Conservation (phyloP, 129 eudicot genomes). For the Flaveria sonorensis region DNA sequence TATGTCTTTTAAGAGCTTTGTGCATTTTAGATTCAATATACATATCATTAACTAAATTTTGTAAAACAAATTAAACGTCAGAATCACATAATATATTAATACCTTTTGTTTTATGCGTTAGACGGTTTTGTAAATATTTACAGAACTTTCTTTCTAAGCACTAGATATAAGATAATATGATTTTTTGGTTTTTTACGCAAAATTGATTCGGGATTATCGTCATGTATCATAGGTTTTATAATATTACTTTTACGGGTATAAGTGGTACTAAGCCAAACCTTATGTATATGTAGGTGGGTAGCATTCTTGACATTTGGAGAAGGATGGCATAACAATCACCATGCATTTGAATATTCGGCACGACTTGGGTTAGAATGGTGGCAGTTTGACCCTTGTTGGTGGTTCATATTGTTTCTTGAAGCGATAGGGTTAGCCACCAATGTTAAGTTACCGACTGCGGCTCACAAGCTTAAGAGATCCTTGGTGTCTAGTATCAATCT, state of each 20-base stretch:
- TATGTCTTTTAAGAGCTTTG: conserved; percentile 1
- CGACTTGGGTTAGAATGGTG: conserved; percentile 89
- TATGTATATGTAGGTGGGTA: conserved; percentile 48
- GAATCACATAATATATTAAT: no score
- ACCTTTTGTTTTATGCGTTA: no score
- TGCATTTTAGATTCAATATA: not conserved
- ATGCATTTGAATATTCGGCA: conserved; percentile 81
- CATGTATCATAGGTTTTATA: not conserved
- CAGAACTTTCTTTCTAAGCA: no score
- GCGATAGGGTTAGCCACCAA: conserved; percentile 73
- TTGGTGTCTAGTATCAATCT: conserved; percentile 16
- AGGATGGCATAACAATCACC: conserved; percentile 85
- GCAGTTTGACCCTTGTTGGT: conserved; percentile 89
- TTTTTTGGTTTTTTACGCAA: no score
- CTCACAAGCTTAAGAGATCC: conserved; percentile 47
- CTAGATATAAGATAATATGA: no score
- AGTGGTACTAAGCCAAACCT: not conserved
- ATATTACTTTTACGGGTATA: not conserved
- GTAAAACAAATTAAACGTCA: no score
- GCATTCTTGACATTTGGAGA: no score
- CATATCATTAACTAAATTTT: no score
- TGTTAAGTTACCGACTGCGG: conserved; percentile 80
- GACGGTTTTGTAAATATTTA: no score
- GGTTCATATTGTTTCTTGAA: conserved; percentile 57
- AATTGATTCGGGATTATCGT: no score